These are phyloP conservation scores for Arctostaphylos glauca DNA, from an alignment of 148 eudicot species.

Conservation along the genomic window DNA sequence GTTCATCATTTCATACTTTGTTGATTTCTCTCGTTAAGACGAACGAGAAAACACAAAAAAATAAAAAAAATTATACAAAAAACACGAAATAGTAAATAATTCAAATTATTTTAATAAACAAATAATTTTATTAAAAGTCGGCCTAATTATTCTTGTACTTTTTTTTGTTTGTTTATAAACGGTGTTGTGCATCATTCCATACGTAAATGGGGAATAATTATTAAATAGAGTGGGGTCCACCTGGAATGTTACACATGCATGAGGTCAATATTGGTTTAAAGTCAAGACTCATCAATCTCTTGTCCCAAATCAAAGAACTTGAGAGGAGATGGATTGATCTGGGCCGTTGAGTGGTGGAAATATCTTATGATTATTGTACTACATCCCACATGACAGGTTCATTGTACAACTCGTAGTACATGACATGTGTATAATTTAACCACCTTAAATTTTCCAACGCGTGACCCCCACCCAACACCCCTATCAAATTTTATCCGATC, in stretches of 20 bases:
- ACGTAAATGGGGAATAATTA: too few relatives aligned
- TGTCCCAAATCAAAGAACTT: slow-evolving; percentile 17
- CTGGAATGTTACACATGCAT: background rate
- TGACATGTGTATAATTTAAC: background rate
- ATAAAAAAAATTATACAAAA: too few relatives aligned
- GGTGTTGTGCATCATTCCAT: too few relatives aligned
- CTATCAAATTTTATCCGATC: too few relatives aligned
- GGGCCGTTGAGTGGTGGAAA: background rate
- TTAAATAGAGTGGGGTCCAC: background rate
- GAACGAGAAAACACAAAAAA: too few relatives aligned
- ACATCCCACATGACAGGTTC: background rate
- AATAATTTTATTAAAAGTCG: too few relatives aligned
- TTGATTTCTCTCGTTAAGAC: too few relatives aligned
- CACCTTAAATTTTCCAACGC: background rate
- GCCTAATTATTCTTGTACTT: too few relatives aligned
- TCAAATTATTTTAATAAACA: too few relatives aligned
- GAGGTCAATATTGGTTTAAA: background rate
- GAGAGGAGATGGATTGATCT: background rate
- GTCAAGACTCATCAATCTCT: slow-evolving; percentile 1
- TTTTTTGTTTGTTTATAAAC: too few relatives aligned
- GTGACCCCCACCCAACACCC: background rate
- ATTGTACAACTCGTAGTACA: background rate
- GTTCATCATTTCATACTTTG: too few relatives aligned
- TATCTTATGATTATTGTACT: background rate
- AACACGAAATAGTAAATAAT: too few relatives aligned